A percentile compares a stretch with the other conserved stretches of the same genome.
Conservation (phyloP, 805 yeast genomes). For the Grigorovia jiainica region DNA sequence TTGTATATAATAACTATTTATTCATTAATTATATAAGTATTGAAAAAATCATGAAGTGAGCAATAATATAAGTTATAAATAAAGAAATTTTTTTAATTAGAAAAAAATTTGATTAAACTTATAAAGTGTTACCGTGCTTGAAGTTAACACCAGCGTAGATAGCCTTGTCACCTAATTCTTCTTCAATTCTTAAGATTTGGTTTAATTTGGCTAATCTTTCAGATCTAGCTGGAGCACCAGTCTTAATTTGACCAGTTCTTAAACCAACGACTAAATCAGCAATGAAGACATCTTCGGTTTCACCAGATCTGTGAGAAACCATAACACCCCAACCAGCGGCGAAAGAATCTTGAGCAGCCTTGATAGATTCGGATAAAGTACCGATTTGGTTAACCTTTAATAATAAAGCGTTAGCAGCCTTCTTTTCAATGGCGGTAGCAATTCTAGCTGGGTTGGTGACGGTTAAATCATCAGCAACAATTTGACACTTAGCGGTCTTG, state of each 20-base stretch:
- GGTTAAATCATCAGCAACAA: conserved; percentile 97
- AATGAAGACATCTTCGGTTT: conserved; percentile 97
- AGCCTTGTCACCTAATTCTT: conserved; percentile 96
- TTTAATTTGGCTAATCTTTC: conserved; percentile 98
- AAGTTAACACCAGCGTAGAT: conserved; percentile 88
- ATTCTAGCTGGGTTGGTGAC: conserved; percentile 96
- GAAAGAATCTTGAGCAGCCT: conserved; percentile 93
- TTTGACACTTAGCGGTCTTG: conserved; percentile 67
- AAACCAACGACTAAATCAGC: conserved; percentile 97
- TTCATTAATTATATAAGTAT: conserved; percentile 4
- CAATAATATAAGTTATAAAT: neutral
- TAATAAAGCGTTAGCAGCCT: conserved; percentile 88
- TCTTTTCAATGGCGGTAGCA: conserved; percentile 91
- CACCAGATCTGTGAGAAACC: conserved; percentile 99
- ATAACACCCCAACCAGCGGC: conserved; percentile 98
- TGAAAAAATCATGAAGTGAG: neutral
- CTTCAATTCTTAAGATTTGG: conserved; percentile 98
- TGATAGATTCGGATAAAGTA: conserved; percentile 88
- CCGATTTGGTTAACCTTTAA: conserved; percentile 99
- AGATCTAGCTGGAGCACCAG: conserved; percentile 99
- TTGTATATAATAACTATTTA: conserved; percentile 6
- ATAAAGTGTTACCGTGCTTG: conserved; percentile 45
- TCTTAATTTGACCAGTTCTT: conserved; percentile 97
- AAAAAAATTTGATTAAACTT: conserved; percentile 9
- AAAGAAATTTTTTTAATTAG: conserved; percentile 7